Evolutionary conservation across 208 protist species (phyloP).

Genomic region (Trypanosoma boissoni): DNA sequence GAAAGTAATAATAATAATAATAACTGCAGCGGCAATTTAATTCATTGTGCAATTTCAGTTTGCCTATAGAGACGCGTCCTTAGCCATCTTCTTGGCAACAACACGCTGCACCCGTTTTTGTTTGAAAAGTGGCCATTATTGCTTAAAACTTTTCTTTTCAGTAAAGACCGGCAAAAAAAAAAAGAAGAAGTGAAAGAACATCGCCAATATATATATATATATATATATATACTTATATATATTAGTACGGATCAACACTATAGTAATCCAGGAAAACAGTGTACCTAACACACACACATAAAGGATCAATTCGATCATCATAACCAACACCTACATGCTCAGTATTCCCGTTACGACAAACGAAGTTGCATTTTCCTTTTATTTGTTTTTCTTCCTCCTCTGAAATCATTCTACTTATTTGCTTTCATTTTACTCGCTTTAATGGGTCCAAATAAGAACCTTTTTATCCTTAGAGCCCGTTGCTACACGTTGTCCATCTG

Average conservation of each 20-base stretch:
- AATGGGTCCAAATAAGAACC: slow-evolving; percentile 90
- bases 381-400: no score
- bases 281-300: no score
- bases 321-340: no score
- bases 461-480: slow-evolving; percentile 97
- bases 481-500: slow-evolving; percentile 94
- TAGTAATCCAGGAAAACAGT: no score
- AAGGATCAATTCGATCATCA: no score
- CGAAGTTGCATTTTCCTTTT: no score
- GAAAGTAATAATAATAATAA: no score
- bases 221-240: slow-evolving; percentile 6
- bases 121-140: slow-evolving; percentile 6
- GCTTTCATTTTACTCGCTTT: slow-evolving; percentile 31
- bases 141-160: slow-evolving; percentile 18
- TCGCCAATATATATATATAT: slow-evolving; percentile 4
- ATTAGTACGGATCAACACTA: no score
- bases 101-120: background rate
- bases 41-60: slow-evolving; percentile 77
- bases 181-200: slow-evolving; percentile 6
- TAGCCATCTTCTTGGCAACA: slow-evolving; percentile 29
- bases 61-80: slow-evolving; percentile 50
- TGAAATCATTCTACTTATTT: no score
- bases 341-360: no score
- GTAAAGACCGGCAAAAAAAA: background rate
- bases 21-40: slow-evolving; percentile 66